phyloP scores from a whole-genome alignment of 768 basidiomycete genomes.

The Leccinum uliginosum region DNA sequence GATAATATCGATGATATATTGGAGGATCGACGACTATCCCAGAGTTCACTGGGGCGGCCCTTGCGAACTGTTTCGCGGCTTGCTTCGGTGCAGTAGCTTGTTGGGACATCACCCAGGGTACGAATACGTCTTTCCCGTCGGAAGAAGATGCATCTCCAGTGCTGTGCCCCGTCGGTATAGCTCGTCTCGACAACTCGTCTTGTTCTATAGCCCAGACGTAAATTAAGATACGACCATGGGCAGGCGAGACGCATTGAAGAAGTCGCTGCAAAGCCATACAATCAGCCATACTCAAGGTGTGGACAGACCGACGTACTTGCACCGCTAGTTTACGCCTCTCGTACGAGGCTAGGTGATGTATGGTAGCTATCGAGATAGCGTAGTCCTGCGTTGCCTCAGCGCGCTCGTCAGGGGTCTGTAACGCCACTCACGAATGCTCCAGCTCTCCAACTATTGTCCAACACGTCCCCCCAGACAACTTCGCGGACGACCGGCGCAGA shows the following conservation, averaged over 20 bases:
- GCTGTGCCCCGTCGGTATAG: constrained; percentile 37
- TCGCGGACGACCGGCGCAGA: constrained; percentile 43
- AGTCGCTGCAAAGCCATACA: constrained; percentile 42
- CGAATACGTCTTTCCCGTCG: constrained; percentile 77
- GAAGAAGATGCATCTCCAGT: background rate
- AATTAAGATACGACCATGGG: constrained; percentile 76
- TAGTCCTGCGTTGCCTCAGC: constrained; percentile 64
- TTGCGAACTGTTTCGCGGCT: constrained; percentile 5
- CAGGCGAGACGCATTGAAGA: constrained; percentile 57
- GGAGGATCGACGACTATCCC: constrained; percentile 17
- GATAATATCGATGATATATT: constrained; percentile 88
- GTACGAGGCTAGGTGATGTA: constrained; percentile 88
- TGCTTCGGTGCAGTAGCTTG: constrained; percentile 22
- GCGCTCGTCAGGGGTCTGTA: background rate
- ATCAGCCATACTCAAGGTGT: background rate
- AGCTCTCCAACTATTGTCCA: constrained; percentile 69
- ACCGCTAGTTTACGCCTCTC: constrained; percentile 69
- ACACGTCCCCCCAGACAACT: constrained; percentile 76
- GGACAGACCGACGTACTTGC: constrained; percentile 43
- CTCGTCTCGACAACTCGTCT: constrained; percentile 76
- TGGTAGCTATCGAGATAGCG: constrained; percentile 94
- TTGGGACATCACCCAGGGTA: constrained; percentile 76
- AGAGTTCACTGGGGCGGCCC: background rate
- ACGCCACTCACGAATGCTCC: constrained; percentile 67
- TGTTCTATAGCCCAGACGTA: constrained; percentile 99